phyloP scores from a whole-genome alignment of 1,284 basidiomycete genomes.

The Trichosporon sp. region DNA sequence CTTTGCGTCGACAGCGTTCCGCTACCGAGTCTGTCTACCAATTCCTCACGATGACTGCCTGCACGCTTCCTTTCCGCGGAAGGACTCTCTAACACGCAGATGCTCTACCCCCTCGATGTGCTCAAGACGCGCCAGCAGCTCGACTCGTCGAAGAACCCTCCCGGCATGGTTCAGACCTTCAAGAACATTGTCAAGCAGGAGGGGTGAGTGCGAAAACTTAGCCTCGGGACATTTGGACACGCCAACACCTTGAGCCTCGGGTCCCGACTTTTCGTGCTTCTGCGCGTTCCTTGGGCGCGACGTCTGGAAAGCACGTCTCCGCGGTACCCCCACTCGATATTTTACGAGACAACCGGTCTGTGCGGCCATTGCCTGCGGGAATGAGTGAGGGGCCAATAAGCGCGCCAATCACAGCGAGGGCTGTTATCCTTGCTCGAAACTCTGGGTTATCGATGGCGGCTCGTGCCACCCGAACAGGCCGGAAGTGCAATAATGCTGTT shows the following conservation, averaged over 20 bases:
- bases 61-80: too few species aligned
- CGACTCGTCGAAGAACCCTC: constrained; percentile 73
- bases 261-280: not conserved
- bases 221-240: not conserved
- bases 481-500: not conserved
- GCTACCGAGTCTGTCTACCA: not conserved
- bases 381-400: not conserved
- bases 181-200: constrained; percentile 70
- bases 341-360: constrained; percentile 9
- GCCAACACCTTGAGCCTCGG: constrained; percentile 48
- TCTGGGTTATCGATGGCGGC: constrained; percentile 4
- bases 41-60: not conserved
- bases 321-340: not conserved
- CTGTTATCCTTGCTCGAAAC: not conserved
- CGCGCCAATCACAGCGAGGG: constrained; percentile 3
- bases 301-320: not conserved
- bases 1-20: too few species aligned
- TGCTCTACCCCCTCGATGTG: constrained; percentile 49
- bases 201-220: constrained; percentile 59
- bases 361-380: constrained; percentile 19
- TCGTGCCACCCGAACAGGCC: constrained; percentile 1
- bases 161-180: constrained; percentile 74
- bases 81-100: constrained; percentile 25
- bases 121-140: constrained; percentile 99
- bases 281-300: not conserved